Percentiles rank a stretch among this genome's conserved stretches.
phyloP scores from a whole-genome alignment of 257 asterid genomes.

The Paraleonurus japonicus region DNA sequence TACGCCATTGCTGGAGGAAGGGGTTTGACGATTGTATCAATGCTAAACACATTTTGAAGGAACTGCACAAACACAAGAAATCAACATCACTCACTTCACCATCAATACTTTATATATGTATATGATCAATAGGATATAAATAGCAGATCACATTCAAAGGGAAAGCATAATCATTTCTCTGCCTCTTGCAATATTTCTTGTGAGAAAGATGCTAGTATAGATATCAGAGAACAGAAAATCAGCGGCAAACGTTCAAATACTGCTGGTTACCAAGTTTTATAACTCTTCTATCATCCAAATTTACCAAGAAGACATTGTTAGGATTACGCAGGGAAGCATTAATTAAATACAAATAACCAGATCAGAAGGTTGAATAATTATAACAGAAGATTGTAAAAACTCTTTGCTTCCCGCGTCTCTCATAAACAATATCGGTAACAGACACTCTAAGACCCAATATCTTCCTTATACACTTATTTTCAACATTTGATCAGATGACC shows the following conservation, averaged over 20 bases:
- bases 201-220: background rate
- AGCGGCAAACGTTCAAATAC: background rate
- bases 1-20: conserved; percentile 89
- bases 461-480: background rate
- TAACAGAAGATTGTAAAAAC: too few species aligned
- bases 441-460: background rate
- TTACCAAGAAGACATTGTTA: background rate
- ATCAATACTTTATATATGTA: background rate
- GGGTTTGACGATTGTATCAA: conserved; percentile 88
- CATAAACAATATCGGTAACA: too few species aligned
- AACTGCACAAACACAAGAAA: conserved; percentile 55
- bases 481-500: background rate
- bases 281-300: background rate
- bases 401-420: too few species aligned
- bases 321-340: too few species aligned
- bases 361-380: too few species aligned
- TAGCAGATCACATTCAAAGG: background rate
- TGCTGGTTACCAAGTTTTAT: background rate
- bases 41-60: conserved; percentile 82
- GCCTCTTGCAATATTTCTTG: background rate
- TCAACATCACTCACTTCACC: background rate
- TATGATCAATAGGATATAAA: background rate
- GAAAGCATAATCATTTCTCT: background rate
- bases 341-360: too few species aligned
- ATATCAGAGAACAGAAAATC: background rate